phyloP scores from a whole-genome alignment of 2,329 filamentous ascomycete species.

The Cercospora sesami region DNA sequence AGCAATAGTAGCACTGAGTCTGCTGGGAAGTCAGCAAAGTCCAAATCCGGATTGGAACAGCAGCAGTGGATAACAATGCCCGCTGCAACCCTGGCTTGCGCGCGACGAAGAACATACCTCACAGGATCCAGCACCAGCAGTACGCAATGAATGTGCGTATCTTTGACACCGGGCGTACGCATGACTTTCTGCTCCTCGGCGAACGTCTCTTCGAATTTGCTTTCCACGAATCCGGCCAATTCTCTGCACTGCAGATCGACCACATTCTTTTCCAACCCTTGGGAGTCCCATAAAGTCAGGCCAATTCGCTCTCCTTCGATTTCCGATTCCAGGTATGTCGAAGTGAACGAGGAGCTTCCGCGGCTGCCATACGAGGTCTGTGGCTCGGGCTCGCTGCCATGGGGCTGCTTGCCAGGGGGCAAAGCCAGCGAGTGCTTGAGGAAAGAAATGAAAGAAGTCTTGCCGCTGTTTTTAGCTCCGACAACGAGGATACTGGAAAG shows the following conservation, averaged over 20 bases:
- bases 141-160: slow-evolving; percentile 95
- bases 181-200: slow-evolving; percentile 97
- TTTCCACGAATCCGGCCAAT: slow-evolving; percentile 89
- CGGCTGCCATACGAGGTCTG: slow-evolving; percentile 21
- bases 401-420: slow-evolving; percentile 70
- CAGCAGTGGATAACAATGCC: background rate
- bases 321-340: slow-evolving; percentile 90
- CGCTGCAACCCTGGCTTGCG: background rate
- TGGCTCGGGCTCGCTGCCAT: slow-evolving; percentile 32
- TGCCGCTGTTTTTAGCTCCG: slow-evolving; percentile 82
- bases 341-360: slow-evolving; percentile 63
- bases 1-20: slow-evolving; percentile 72
- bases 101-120: slow-evolving; percentile 41
- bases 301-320: slow-evolving; percentile 90
- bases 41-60: background rate
- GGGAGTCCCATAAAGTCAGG: slow-evolving; percentile 93
- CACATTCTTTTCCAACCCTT: slow-evolving; percentile 90
- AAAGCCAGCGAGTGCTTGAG: slow-evolving; percentile 81
- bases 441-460: slow-evolving; percentile 96
- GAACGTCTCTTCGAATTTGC: slow-evolving; percentile 98
- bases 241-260: slow-evolving; percentile 92
- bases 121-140: slow-evolving; percentile 89
- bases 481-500: slow-evolving; percentile 76
- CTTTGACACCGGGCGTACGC: slow-evolving; percentile 84
- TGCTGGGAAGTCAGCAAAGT: slow-evolving; percentile 33